Base-by-base conservation (phyloP, 805 yeast genomes). In the Kurtzmaniella cleridarum region DNA sequence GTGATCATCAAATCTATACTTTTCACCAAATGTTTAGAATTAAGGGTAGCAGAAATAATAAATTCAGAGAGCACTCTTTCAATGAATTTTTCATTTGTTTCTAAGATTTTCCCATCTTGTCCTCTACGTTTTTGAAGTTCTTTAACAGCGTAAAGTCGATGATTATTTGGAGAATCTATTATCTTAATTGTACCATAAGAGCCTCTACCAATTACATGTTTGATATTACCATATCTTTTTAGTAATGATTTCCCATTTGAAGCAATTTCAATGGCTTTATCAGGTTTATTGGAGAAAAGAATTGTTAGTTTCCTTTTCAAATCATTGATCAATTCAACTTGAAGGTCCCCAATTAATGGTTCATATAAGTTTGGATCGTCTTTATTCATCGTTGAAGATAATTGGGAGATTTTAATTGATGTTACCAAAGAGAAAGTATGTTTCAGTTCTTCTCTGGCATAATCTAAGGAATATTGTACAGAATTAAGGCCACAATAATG, bases 51-150 rank as follows among this genome's bases (percentile, higher is more conserved):
- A 1, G 95, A 81, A 35, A 90, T 85, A 57, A 93, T 86, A 67
- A 91, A 90, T 56, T 93, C 98, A 7, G 95, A 83, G 11, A 95
- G 82, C 40, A 88, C 79, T 15, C 97, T 75, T 38, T 81, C 80
- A 35, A 78, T 72, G 56, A 78, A 84, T 51, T 69, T 71, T 34
- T 66, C 69, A 30, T 42, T 45, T 13, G 55, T 35, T 35, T 62
- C 68, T 23, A 49, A 46, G 20, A 41, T 30, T 29, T 46, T 50
- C 6, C 45, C 32, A 11, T 46, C 45, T 12, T 35, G 13, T 3
- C 39, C 45, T 3, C 50, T 46, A 13, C 57, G 48, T 28, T 49
- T 49, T 34, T 46, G 50, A 26, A 63, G 47, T 40, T 63, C 68
- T 30, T 64, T 64, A 8, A 64, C 66, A 3, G 67, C 71, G 34